Base-by-base conservation (phyloP, 1,139 yeast species). In the Kodamaea anthophila region DNA sequence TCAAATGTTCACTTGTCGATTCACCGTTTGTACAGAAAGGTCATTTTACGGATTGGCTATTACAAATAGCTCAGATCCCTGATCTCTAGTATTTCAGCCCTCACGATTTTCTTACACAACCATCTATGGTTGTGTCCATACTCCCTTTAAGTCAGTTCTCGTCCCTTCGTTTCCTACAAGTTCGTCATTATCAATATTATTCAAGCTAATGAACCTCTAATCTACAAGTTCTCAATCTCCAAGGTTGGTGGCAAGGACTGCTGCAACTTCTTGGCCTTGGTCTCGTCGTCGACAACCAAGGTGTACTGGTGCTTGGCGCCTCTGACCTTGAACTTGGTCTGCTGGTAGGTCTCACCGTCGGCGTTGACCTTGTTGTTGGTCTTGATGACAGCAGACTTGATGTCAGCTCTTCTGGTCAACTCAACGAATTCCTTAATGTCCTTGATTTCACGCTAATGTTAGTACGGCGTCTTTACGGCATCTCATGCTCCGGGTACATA, bases 261-360 rank as follows among this genome's bases (percentile, higher is more conserved):
- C 64, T 85, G 84, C 72, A 91, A 79, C 79, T 91, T 93, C 81
- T 85, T 83, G 58, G 97, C 98, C 80, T 87, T 88, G 66, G 87
- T 84, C 61, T 88, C 85, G 68, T 93, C 98, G 74, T 84, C 79
- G 58, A 91, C 91, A 55, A 84, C 84, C 69, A 91, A 78, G 58
- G 98, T 91, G 86, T 91, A 91, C 61, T 86, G 81, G 77, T 84
- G 70, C 68, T 76, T 85, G 50, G 96, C 60, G 67, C 96, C 96
- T 78, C 98, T 86, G 61, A 91, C 87, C 86, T 93, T 91, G 91
- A 91, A 91, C 75, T 91, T 91, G 76, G 96, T 87, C 72, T 83
- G 88, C 72, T 82, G 81, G 77, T 77, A 74, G 54, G 73, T 72
- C 75, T 81, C 81, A 67, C 94, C 94, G 73, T 77, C 77, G 51